Evolutionary conservation across 257 asterid genomes (phyloP).

Genomic region (Gentiana macrophylla): DNA sequence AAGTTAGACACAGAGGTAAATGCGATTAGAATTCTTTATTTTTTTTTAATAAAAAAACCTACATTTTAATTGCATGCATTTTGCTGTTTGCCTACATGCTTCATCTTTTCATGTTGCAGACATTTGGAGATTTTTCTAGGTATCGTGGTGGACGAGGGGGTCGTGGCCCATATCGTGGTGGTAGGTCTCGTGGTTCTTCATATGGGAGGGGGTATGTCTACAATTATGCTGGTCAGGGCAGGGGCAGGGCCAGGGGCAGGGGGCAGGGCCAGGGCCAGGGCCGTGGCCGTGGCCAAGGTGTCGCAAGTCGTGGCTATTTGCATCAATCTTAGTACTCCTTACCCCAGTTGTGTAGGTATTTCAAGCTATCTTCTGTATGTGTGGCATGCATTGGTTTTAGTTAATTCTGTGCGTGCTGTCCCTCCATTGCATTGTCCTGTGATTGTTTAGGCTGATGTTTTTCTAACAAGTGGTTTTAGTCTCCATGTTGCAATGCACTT

Average conservation of each 20-base stretch:
- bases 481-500: too few species aligned
- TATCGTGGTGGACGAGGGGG: slow-evolving; percentile 86
- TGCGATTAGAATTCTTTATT: neutral
- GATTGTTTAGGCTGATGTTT: too few species aligned
- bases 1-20: slow-evolving; percentile 87
- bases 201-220: slow-evolving; percentile 35
- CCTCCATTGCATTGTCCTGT: too few species aligned
- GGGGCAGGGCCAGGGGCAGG: slow-evolving; percentile 34
- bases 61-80: neutral
- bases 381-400: too few species aligned
- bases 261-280: too few species aligned
- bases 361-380: too few species aligned
- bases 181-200: slow-evolving; percentile 63
- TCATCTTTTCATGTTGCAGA: slow-evolving; percentile 31
- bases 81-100: slow-evolving; percentile 10
- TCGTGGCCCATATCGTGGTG: slow-evolving; percentile 63
- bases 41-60: too few species aligned
- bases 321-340: neutral
- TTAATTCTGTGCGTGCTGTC: too few species aligned
- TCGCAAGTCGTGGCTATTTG: slow-evolving; percentile 28
- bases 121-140: slow-evolving; percentile 88
- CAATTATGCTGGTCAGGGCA: slow-evolving; percentile 39
- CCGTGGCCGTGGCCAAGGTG: slow-evolving; percentile 25
- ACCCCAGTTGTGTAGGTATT: too few species aligned
- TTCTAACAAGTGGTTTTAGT: too few species aligned